These are phyloP conservation scores for Aspergillus tubingensis DNA, from an alignment of 2,329 filamentous ascomycete genomes.

Conservation along the genomic window DNA sequence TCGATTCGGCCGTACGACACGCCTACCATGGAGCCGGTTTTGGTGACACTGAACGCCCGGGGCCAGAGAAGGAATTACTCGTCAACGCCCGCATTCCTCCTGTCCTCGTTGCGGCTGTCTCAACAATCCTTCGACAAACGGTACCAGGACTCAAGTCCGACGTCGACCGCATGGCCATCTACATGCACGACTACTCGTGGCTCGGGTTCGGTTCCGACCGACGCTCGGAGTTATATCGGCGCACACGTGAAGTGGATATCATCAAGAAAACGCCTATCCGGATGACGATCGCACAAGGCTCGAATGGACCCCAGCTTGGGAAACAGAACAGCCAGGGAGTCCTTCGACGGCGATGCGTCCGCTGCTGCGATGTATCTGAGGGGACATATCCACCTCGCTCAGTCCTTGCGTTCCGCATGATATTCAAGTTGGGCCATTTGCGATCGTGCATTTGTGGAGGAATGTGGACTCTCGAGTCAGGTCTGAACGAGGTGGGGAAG, in stretches of 20 bases:
- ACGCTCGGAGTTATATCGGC: constrained; percentile 60
- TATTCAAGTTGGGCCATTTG: constrained; percentile 40
- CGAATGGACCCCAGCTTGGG: constrained; percentile 1
- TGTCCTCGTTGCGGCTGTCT: constrained; percentile 52
- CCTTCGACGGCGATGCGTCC: constrained; percentile 53
- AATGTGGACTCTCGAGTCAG: constrained; percentile 41
- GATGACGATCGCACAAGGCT: not conserved
- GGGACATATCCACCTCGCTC: constrained; percentile 51
- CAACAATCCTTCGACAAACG: constrained; percentile 50
- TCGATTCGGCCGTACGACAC: constrained; percentile 65
- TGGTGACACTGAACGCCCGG: constrained; percentile 48
- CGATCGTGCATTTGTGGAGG: constrained; percentile 45
- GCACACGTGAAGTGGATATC: constrained; percentile 61
- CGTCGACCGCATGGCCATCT: constrained; percentile 67
- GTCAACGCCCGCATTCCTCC: constrained; percentile 55
- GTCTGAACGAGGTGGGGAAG: constrained; percentile 8
- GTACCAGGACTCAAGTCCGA: constrained; percentile 60
- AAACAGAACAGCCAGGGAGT: constrained; percentile 11
- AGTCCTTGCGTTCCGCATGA: constrained; percentile 38
- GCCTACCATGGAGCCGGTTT: constrained; percentile 55
- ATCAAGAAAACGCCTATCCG: constrained; percentile 52
- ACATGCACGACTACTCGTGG: constrained; percentile 71
- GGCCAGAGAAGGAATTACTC: constrained; percentile 56
- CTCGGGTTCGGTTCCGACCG: constrained; percentile 65
- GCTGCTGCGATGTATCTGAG: constrained; percentile 68